Evolutionary conservation across 148 eudicot species (phyloP), one percentile per base, ranked within the genome.

Genomic region (Heliosperma pusillum): DNA sequence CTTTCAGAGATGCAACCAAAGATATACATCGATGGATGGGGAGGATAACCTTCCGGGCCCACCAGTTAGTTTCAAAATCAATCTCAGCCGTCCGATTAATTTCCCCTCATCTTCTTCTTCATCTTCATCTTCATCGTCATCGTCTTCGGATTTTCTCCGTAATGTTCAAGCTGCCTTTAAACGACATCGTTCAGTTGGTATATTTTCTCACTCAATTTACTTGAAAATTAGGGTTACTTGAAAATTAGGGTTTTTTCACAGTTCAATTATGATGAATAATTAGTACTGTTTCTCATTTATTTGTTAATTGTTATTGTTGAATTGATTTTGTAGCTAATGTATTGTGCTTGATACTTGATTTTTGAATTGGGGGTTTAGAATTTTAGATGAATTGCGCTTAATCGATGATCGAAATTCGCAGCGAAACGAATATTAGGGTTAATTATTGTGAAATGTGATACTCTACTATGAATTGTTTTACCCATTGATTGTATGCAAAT

Each of bases 141-240:
- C 88, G 8, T 69, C 82, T 11, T 90, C 90, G 40, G 88, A 81
- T 60, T 80, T 92, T 70, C 82, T 90, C 77, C 93, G 96, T 30
- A 55, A 85, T 83, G 86, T 92, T 74, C 91, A 89, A 78, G 97
- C 97, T 15, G 94, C 94, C 77, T 89, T 92, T 85, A 92, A 95
- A 78, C 92, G 99, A 52, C 96, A 85, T 76, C 99, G 97, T 50
- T 82, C 98, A 12, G 56, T 86, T 30, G 89, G 98, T 91, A 83
- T 59, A 1, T 20, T 58, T 61, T 26, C 52, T 58, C 53, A 19
- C 15, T 61, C 42, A 36, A 50, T 50, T 50, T 16, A 50, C 0
- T 50, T 16, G 3, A 12, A 13, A 53, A 71, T 74, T 85, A 80
- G 82, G 79, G 82, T 53, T 80, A 36, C 9, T 6, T 36, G 7